Evolutionary conservation across 345 rosid species (phyloP).

Genomic region (Gossypium herbaceum): DNA sequence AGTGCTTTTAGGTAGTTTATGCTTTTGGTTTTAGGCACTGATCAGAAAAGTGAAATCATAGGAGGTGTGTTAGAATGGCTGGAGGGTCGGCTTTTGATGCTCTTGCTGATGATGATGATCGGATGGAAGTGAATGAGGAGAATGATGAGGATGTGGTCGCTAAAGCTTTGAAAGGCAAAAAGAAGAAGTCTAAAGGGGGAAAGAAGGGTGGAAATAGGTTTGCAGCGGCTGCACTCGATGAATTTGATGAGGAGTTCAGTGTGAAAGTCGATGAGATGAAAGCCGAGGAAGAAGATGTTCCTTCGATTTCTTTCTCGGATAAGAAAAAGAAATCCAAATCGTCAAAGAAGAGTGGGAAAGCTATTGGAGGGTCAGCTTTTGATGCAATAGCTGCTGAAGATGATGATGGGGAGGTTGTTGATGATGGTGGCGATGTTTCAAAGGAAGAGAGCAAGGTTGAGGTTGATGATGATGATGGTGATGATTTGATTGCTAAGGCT

Average conservation of each 20-base stretch:
- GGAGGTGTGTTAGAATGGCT: slow-evolving; percentile 29
- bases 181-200: slow-evolving; percentile 45
- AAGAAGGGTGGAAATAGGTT: slow-evolving; percentile 30
- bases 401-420: not conserved
- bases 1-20: not conserved
- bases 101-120: slow-evolving; percentile 19
- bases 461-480: slow-evolving; percentile 41
- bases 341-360: slow-evolving; percentile 45
- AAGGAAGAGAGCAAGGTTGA: slow-evolving; percentile 28
- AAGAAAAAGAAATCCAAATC: slow-evolving; percentile 81
- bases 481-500: slow-evolving; percentile 31
- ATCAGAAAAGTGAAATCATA: not conserved
- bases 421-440: not conserved
- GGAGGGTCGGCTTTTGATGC: not conserved
- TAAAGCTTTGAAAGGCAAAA: slow-evolving; percentile 42
- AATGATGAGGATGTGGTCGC: slow-evolving; percentile 35
- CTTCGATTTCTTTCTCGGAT: slow-evolving; percentile 46
- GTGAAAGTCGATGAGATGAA: slow-evolving; percentile 27
- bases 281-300: slow-evolving; percentile 35
- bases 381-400: not conserved
- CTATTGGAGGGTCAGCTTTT: slow-evolving; percentile 12
- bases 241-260: slow-evolving; percentile 29
- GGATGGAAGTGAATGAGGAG: slow-evolving; percentile 11
- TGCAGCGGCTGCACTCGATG: slow-evolving; percentile 28
- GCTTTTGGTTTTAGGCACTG: not conserved